Percentiles rank a stretch among this genome's conserved stretches.
These are phyloP conservation scores for Fusarium sp. DNA, from an alignment of 2,329 filamentous ascomycete genomes.

Conservation along the genomic window DNA sequence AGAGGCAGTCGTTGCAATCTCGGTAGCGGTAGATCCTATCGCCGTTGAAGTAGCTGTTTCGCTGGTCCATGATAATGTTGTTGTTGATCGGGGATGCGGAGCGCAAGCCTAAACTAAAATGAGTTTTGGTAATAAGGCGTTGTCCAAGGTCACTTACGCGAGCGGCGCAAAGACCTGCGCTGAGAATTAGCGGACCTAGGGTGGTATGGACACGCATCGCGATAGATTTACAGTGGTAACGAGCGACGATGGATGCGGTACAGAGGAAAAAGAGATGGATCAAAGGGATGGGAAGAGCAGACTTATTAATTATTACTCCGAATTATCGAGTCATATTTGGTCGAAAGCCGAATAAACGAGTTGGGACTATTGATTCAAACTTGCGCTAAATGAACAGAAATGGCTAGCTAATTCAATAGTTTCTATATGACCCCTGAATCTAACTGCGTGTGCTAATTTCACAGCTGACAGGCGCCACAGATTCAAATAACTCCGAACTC, in stretches of 20 bases:
- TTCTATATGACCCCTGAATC: accelerated
- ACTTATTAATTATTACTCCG: background rate
- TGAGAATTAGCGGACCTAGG: background rate
- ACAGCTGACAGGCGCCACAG: no score
- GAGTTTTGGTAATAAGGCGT: background rate
- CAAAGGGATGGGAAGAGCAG: background rate
- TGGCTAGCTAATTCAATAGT: slow-evolving; percentile 4
- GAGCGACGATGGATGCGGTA: background rate
- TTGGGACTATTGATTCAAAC: background rate
- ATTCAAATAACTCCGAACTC: no score
- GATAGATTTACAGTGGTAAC: background rate
- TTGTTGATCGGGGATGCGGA: background rate
- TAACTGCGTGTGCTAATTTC: background rate
- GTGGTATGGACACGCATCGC: background rate
- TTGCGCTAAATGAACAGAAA: background rate
- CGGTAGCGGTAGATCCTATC: background rate
- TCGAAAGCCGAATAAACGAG: background rate
- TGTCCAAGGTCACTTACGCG: background rate
- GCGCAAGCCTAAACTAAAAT: slow-evolving; percentile 6
- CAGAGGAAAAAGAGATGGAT: background rate
- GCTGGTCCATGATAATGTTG: background rate
- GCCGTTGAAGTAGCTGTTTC: background rate
- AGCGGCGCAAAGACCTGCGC: slow-evolving; percentile 7
- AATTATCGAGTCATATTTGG: background rate
- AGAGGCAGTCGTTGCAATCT: background rate